phyloP scores from a whole-genome alignment of 495 filamentous ascomycete genomes.

The Evernia prunastri region DNA sequence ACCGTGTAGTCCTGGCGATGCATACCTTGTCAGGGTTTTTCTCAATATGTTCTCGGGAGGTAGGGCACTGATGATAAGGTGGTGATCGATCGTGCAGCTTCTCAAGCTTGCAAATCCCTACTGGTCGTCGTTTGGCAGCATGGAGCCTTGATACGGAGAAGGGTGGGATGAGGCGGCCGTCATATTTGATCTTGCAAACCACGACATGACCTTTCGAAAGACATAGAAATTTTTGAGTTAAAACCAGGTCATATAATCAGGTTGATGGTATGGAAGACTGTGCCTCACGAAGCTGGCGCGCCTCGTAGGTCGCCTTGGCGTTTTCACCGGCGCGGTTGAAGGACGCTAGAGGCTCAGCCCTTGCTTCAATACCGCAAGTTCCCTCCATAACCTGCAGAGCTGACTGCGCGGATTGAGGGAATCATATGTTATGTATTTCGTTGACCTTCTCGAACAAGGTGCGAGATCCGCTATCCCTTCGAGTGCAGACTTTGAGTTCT shows the following conservation, averaged over 20 bases:
- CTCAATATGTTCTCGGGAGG: slow-evolving; percentile 1
- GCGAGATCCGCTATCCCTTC: slow-evolving; percentile 1
- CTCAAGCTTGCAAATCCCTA: slow-evolving; percentile 8
- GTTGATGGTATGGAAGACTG: neutral
- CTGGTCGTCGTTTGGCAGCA: neutral
- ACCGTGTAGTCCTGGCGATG: slow-evolving; percentile 7
- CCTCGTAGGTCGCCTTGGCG: neutral
- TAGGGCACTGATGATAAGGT: slow-evolving; percentile 2
- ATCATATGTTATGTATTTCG: slow-evolving; percentile 7
- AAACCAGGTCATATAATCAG: neutral
- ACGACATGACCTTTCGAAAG: slow-evolving; percentile 3
- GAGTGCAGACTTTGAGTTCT: slow-evolving; percentile 11
- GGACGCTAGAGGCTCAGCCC: slow-evolving; percentile 5
- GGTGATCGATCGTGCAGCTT: slow-evolving; percentile 6
- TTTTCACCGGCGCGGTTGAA: neutral
- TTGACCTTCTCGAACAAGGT: slow-evolving; percentile 17
- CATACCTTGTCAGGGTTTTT: slow-evolving; percentile 4
- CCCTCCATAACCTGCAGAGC: neutral
- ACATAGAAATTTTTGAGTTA: neutral
- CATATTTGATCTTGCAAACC: slow-evolving; percentile 7
- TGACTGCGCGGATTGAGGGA: neutral
- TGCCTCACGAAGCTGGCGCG: neutral
- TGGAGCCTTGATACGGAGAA: slow-evolving; percentile 9
- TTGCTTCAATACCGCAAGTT: slow-evolving; percentile 4
- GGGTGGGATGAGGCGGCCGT: neutral